Percentiles rank a stretch among this genome's conserved stretches.
Conservation (phyloP, 2,329 filamentous ascomycete species). For the Ophiostoma australiae region DNA sequence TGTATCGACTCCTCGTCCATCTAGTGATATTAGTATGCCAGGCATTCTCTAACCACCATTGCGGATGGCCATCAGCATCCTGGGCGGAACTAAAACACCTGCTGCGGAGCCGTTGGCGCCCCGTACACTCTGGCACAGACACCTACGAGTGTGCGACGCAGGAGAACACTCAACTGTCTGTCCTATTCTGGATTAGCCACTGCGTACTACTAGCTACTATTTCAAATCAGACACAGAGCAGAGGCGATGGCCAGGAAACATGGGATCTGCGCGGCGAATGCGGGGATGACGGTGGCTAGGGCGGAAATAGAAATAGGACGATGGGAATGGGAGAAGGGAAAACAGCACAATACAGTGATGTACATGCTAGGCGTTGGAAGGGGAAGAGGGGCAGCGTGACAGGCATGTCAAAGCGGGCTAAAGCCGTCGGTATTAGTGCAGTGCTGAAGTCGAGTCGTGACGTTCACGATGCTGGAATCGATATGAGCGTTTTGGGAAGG, state of each 20-base stretch:
- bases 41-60: neutral
- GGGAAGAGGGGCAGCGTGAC: neutral
- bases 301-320: slow-evolving; percentile 15
- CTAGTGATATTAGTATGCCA: too few species aligned
- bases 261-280: slow-evolving; percentile 19
- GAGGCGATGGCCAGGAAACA: slow-evolving; percentile 15
- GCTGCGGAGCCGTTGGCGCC: slow-evolving; percentile 22
- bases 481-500: neutral
- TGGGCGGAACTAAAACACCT: slow-evolving; percentile 14
- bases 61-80: slow-evolving; percentile 15
- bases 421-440: neutral
- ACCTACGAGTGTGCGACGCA: neutral
- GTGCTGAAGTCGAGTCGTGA: neutral
- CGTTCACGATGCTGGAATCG: neutral
- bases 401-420: neutral
- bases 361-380: neutral
- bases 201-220: neutral
- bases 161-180: neutral
- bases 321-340: slow-evolving; percentile 15
- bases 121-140: neutral
- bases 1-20: too few species aligned
- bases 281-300: slow-evolving; percentile 18
- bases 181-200: neutral
- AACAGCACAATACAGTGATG: neutral
- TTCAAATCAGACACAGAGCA: slow-evolving; percentile 1